A percentile compares a stretch with the other conserved stretches of the same genome.
These are phyloP conservation scores for Umbelopsis sp. DNA, from an alignment of 192 early-diverging fungal species.

Conservation along the genomic window DNA sequence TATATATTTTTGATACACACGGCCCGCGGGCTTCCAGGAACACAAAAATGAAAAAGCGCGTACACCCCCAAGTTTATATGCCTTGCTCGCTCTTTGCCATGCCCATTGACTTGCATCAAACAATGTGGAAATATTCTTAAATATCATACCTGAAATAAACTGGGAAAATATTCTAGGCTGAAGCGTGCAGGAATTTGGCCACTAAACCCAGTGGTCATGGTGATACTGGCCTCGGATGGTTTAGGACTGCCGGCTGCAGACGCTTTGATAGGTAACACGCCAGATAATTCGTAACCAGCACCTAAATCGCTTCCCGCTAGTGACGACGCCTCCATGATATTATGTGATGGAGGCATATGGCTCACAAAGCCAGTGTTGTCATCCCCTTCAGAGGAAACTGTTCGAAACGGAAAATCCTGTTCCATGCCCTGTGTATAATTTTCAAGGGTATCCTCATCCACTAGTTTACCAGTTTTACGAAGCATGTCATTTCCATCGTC, in stretches of 20 bases:
- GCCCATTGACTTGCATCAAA: not conserved
- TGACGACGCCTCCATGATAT: constrained; percentile 4
- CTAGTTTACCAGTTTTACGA: constrained; percentile 18
- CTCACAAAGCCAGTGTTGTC: not conserved
- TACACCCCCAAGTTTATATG: not conserved
- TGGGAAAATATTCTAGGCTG: constrained; percentile 16
- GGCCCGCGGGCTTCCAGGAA: too few relatives aligned
- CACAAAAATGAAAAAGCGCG: not conserved
- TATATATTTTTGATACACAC: too few relatives aligned
- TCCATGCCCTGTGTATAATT: constrained; percentile 18
- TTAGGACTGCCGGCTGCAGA: not conserved
- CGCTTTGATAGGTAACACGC: not conserved
- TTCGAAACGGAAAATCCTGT: not conserved
- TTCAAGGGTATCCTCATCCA: constrained; percentile 13
- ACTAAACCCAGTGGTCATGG: constrained; percentile 12
- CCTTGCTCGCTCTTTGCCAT: not conserved
- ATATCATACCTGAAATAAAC: constrained; percentile 10
- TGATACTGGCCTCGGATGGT: constrained; percentile 1
- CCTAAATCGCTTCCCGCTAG: constrained; percentile 14
- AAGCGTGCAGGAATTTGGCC: constrained; percentile 10
- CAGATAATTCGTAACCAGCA: constrained; percentile 3
- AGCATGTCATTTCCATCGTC: constrained; percentile 25
- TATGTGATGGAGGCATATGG: not conserved
- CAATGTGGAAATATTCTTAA: not conserved
- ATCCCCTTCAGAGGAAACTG: not conserved